Conservation (phyloP, 768 basidiomycete species). For the Boletus huronensis region DNA sequence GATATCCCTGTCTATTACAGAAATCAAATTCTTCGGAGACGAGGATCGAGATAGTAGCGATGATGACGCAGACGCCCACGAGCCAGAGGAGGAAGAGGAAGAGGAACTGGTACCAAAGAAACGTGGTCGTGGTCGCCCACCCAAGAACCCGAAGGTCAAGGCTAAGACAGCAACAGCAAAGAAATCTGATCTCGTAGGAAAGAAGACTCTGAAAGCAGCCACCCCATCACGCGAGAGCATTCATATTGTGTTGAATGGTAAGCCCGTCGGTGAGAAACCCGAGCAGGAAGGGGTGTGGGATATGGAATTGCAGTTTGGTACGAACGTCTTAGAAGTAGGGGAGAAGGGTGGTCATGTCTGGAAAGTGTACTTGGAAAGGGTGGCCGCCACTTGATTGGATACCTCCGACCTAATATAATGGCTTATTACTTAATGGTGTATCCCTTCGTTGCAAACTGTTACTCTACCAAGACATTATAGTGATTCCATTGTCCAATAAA, state of each 20-base stretch:
- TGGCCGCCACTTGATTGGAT: slow-evolving; percentile 22
- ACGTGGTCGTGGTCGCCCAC: slow-evolving; percentile 38
- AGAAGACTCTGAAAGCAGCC: slow-evolving; percentile 43
- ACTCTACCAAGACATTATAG: slow-evolving; percentile 24
- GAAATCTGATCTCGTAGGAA: slow-evolving; percentile 35
- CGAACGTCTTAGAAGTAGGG: slow-evolving; percentile 67
- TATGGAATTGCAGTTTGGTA: slow-evolving; percentile 54
- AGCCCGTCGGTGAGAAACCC: slow-evolving; percentile 42
- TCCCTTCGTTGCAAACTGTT: slow-evolving; percentile 23
- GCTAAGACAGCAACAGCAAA: slow-evolving; percentile 32
- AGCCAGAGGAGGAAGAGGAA: slow-evolving; percentile 45
- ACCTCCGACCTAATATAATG: slow-evolving; percentile 21
- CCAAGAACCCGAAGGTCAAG: slow-evolving; percentile 34
- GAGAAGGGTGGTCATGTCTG: slow-evolving; percentile 66
- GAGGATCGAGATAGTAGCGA: slow-evolving; percentile 60
- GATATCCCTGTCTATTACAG: slow-evolving; percentile 49
- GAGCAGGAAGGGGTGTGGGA: slow-evolving; percentile 57
- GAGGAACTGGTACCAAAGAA: slow-evolving; percentile 37
- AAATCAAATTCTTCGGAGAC: slow-evolving; percentile 51
- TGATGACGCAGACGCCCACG: slow-evolving; percentile 45
- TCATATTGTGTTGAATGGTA: slow-evolving; percentile 63
- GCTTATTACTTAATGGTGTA: slow-evolving; percentile 34
- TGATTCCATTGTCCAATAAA: slow-evolving; percentile 11
- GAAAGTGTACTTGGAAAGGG: slow-evolving; percentile 64
- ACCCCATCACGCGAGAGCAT: slow-evolving; percentile 43